Evolutionary conservation across 2,329 filamentous ascomycete species (phyloP).

Genomic region (Ophiosphaerella narmari): DNA sequence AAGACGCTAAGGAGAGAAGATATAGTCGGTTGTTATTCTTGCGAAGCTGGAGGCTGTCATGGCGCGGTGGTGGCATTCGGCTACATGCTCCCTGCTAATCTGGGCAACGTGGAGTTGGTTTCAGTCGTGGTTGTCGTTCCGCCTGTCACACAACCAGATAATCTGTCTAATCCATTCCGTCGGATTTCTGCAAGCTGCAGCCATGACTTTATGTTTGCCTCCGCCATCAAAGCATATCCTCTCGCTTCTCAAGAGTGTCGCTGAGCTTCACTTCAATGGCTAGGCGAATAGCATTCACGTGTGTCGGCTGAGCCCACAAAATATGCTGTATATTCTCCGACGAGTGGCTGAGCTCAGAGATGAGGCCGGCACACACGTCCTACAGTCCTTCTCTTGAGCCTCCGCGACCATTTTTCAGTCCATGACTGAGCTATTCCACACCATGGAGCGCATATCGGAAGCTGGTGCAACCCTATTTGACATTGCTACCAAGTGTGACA

Average conservation of each 20-base stretch:
- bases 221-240: constrained; percentile 16
- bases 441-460: constrained; percentile 13
- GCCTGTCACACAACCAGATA: background rate
- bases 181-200: background rate
- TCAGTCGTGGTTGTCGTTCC: background rate
- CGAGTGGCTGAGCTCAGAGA: constrained; percentile 28
- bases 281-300: constrained; percentile 24
- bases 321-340: constrained; percentile 26
- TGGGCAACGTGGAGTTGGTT: background rate
- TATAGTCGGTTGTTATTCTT: too few relatives aligned
- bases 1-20: background rate
- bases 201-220: constrained; percentile 1
- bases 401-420: constrained; percentile 16
- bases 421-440: constrained; percentile 27
- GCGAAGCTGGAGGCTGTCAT: too few relatives aligned
- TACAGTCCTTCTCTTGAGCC: constrained; percentile 26
- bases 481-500: constrained; percentile 20
- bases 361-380: constrained; percentile 24
- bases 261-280: constrained; percentile 23
- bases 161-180: background rate
- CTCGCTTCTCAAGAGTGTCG: constrained; percentile 24
- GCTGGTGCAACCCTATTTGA: constrained; percentile 12
- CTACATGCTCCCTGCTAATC: too few relatives aligned
- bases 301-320: constrained; percentile 30
- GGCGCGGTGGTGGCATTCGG: too few relatives aligned